Evolutionary conservation across 2,329 filamentous ascomycete genomes (phyloP), one percentile per base, ranked within the genome.

Genomic region (Eurotiales sp.): DNA sequence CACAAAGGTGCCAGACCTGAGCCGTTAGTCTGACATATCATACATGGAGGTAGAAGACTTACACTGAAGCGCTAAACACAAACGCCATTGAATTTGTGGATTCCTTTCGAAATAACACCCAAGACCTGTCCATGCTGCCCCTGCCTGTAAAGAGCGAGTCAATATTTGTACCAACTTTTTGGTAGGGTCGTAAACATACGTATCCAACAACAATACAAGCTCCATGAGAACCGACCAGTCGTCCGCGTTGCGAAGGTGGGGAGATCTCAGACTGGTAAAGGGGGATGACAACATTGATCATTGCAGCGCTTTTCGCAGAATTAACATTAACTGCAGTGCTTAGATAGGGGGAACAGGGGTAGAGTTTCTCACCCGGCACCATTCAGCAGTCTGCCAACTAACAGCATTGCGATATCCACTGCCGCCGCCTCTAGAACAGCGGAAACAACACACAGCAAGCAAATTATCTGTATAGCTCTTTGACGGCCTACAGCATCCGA

Each of bases 331-430:
- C n/a, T n/a, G n/a, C n/a, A n/a, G n/a, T n/a, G n/a, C n/a, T n/a
- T n/a, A n/a, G n/a, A n/a, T n/a, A n/a, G n/a, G n/a, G n/a, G n/a
- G n/a, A n/a, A n/a, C n/a, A n/a, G n/a, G n/a, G n/a, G n/a, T n/a
- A n/a, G n/a, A n/a, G n/a, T n/a, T n/a, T n/a, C 32, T 17, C 19
- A 39, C 15, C 46, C 46, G 12, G 25, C 17, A 1, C 59, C 61
- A 22, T 56, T 61, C 1, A 63, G 36, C 10, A 57, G 48, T 12
- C 61, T 55, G 0, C 52, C 59, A 7, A 60, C 54, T 11, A 60
- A 48, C 3, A 60, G 50, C 59, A 61, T 60, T 14, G 46, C 57
- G 21, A 61, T 59, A 23, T 60, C 54, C 22, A 57, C 55, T 8
- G 59, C 56, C 3, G 51, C 56, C 12, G 54, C 57, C 34, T 60